Evolutionary conservation across 2,329 filamentous ascomycete species (phyloP), one percentile per base, ranked within the genome.

Genomic region (Apiospora arundinis): DNA sequence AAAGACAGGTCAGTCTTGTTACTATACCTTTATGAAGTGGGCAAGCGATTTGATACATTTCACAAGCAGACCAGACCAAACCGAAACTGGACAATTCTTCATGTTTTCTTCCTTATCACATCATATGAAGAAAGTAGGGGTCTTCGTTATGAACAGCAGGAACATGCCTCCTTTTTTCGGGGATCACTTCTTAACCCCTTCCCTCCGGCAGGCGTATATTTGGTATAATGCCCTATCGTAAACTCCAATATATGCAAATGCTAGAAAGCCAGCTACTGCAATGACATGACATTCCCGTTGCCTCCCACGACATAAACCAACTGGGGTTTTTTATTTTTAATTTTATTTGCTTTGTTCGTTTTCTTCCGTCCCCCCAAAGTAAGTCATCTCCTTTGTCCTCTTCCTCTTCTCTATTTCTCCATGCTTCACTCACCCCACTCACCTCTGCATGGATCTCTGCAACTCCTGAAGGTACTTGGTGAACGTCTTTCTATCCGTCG

Each of bases 391-490:
- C 21, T 21, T 45, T 32, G 3, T 3, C 32, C 32, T 40, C 63
- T 8, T 25, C n/a, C 40, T 16, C n/a, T 28, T 8, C 48, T 14
- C 12, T 28, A 7, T 12, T 9, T 49, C 21, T 32, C 11, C n/a
- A 11, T 52, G 3, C 23, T 52, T 37, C n/a, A 23, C 28, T 65
- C 40, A 70, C 32, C 70, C 32, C 32, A 6, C 32, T 32, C 32
- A 32, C 32, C 32, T 32, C 32, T 32, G 48, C 44, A 73, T 68
- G 16, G 72, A 68, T 40, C 63, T 69, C 63, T 73, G 72, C 56
- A 92, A 84, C 14, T 83, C 84, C 74, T 88, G 85, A 65, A 95
- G 82, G 77, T 93, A 95, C 56, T 86, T 85, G 23, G 90, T 86
- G 72, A 93, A 90, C 0, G 84, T 83, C 75, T 91, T 92, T 74